Conservation (phyloP, 306 rosid species). For the Cucumis melo region DNA sequence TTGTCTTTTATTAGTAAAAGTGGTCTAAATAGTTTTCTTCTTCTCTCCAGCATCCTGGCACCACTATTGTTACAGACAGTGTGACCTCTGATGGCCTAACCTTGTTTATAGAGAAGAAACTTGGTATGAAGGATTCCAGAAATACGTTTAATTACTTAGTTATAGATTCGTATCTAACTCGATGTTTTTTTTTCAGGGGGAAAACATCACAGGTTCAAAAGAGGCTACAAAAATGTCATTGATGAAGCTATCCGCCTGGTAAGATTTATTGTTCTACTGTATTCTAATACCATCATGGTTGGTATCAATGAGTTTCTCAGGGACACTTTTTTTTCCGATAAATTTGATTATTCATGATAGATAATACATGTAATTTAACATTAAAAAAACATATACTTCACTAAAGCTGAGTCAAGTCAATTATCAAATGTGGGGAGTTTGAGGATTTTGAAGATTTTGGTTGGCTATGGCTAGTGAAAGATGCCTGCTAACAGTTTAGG, state of each 20-base stretch:
- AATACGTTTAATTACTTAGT: neutral
- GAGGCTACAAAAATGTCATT: constrained; percentile 96
- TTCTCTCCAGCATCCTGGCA: constrained; percentile 68
- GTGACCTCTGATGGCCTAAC: constrained; percentile 97
- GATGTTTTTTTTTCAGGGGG: constrained; percentile 50
- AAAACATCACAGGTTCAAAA: constrained; percentile 87
- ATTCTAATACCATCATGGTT: neutral
- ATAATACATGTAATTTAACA: neutral
- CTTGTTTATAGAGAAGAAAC: constrained; percentile 79
- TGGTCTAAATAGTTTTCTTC: neutral
- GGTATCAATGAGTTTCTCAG: neutral
- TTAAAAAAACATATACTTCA: neutral
- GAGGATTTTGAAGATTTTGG: neutral
- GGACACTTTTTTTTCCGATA: neutral
- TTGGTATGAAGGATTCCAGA: constrained; percentile 40
- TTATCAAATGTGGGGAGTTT: neutral
- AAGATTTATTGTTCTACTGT: constrained; percentile 17
- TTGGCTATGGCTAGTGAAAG: neutral
- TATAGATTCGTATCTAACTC: constrained; percentile 1
- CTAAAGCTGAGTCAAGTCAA: neutral
- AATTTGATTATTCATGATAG: neutral
- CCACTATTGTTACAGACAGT: constrained; percentile 93
- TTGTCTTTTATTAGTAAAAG: neutral
- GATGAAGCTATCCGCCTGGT: constrained; percentile 97
- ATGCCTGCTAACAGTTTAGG: neutral